Base-by-base conservation (phyloP, 116 monocot genomes). In the Cymodocea nodosa region DNA sequence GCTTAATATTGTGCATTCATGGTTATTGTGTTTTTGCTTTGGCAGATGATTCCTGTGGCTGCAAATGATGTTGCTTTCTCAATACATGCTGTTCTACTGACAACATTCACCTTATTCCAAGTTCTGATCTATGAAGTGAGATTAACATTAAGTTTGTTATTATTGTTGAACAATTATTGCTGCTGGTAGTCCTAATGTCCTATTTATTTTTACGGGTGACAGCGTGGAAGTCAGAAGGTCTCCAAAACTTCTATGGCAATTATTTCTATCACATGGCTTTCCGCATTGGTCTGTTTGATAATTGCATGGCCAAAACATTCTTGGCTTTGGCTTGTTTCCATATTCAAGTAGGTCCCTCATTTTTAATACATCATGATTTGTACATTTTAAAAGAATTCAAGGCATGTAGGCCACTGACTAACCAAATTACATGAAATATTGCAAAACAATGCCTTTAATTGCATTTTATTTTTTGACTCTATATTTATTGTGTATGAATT, bases 11-110 rank as follows among this genome's bases (percentile, higher is more conserved):
- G 44, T 44, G 44, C 44, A 25, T 59, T 59, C 22, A 3, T 67
- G 78, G 64, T 37, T 7, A 23, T 57, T 51, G 52, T 64, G 22
- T 20, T 15, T 50, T 25, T 72, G 23, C 50, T 50, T 65, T 35
- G 62, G 61, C 84, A 94, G 89, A 78, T 94, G 78, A 94, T 94
- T 79, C 94, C 94, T 65, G 94, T 94, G 56, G 94, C 89, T 20
- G 84, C 89, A 68, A 94, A 84, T 83, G 94, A 94, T 67, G 89
- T 94, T 50, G 83, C 86, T 52, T 94, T 94, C 75, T 94, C 94
- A 62, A 59, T 80, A 60, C 89, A 94, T 77, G 94, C 94, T 68
- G 94, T 94, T 74, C 44, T 78, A 64, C 71, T 94, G 67, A 94
- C 89, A 52, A 74, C 55, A 54, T 65, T 94, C 71, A 87, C 87